Base-by-base conservation (phyloP, 805 yeast species). In the Cephaloascus albidus region DNA sequence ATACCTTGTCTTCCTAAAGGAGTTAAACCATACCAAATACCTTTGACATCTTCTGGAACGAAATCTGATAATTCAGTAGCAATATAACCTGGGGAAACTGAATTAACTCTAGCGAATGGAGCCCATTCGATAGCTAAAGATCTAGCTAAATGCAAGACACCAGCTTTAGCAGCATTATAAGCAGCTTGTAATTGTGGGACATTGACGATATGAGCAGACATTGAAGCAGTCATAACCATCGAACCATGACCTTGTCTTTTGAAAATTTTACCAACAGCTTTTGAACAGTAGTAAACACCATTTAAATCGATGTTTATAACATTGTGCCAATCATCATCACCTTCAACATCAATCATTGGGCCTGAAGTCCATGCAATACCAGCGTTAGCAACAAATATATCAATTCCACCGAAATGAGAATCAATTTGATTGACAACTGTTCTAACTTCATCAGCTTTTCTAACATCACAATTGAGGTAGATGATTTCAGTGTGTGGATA, bases 281-380 rank as follows among this genome's bases (percentile, higher is more conserved):
- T 66, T 40, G 72, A 65, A 51, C 72, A 66, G 45, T 66, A 58
- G 53, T 63, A 65, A 36, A 66, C 65, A 20, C 66, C 69, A 45
- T 61, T 56, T 39, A 66, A 47, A 46, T 66, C 70, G 33, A 66
- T 69, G 48, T 66, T 60, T 48, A 65, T 58, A 36, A 66, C 70
- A 32, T 64, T 61, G 45, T 52, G 58, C 69, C 70, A 66, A 39
- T 54, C 59, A 35, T 53, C 60, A 36, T 57, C 62, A 36, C 63
- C 61, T 36, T 55, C 51, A 20, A 55, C 61, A 47, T 63, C 64
- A 41, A 66, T 57, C 43, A 66, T 47, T 19, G 59, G 49, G 32
- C 72, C 72, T 0, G 68, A 53, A 41, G 65, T 62, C 72, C 72
- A 66, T n/a, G 70, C 70, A 36, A 66, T 64, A 31, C 72, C 72